These are phyloP conservation scores for Aspergillus pseudoterreus DNA, from an alignment of 2,329 filamentous ascomycete species.

Conservation along the genomic window DNA sequence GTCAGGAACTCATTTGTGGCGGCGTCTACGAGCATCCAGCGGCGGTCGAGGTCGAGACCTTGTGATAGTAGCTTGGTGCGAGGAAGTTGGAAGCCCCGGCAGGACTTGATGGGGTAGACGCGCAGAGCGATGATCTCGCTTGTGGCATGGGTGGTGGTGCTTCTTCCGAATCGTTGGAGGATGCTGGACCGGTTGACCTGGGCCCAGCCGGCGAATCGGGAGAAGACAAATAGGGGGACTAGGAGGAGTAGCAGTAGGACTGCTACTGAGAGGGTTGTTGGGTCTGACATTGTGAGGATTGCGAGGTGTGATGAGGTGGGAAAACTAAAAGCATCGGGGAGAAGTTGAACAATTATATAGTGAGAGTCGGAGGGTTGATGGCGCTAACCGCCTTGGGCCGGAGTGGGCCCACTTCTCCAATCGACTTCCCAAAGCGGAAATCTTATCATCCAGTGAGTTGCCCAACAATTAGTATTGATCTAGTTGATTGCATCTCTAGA, in stretches of 20 bases:
- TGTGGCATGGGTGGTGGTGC: constrained; percentile 11
- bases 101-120: constrained; percentile 65
- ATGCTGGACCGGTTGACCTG: constrained; percentile 6
- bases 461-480: background rate
- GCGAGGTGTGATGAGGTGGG: background rate
- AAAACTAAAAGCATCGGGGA: background rate
- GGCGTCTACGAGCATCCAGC: constrained; percentile 63
- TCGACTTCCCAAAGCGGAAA: background rate
- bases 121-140: constrained; percentile 42
- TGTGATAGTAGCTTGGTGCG: constrained; percentile 51
- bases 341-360: background rate
- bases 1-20: constrained; percentile 56
- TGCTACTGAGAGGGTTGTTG: background rate
- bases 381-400: too few relatives aligned
- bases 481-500: background rate
- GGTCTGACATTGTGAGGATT: background rate
- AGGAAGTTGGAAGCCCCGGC: constrained; percentile 56
- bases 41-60: constrained; percentile 59
- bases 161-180: constrained; percentile 12
- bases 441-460: background rate
- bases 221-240: constrained; percentile 12
- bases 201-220: constrained; percentile 12
- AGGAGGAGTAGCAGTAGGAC: background rate
- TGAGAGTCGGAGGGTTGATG: too few relatives aligned
- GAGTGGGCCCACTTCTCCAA: too few relatives aligned